Evolutionary conservation across 345 rosid species (phyloP).

Genomic region (Lumnitzera littorea): DNA sequence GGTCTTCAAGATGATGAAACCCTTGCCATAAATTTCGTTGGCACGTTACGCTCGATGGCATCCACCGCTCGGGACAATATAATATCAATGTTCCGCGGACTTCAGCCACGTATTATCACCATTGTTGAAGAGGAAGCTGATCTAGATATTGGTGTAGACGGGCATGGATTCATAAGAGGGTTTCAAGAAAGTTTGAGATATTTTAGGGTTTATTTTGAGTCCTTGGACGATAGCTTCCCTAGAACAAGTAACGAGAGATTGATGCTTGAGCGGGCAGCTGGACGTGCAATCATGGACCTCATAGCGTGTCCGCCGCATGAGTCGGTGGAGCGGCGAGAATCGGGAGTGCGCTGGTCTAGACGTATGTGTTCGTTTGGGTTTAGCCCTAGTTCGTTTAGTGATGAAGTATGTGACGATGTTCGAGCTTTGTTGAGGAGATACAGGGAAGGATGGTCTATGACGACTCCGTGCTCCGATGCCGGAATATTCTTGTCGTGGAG

Average conservation of each 20-base stretch:
- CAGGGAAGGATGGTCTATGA: conserved; percentile 90
- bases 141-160: conserved; percentile 56
- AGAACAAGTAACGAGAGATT: conserved; percentile 74
- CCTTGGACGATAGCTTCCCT: conserved; percentile 70
- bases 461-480: conserved; percentile 41
- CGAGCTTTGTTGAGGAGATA: conserved; percentile 90
- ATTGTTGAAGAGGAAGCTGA: conserved; percentile 94
- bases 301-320: conserved; percentile 64
- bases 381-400: conserved; percentile 45
- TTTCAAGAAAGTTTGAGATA: conserved; percentile 70
- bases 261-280: conserved; percentile 81
- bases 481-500: conserved; percentile 95
- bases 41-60: conserved; percentile 56
- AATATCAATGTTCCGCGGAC: conserved; percentile 43
- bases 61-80: conserved; percentile 46
- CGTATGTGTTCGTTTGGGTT: conserved; percentile 58
- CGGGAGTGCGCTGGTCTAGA: conserved; percentile 68
- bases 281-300: conserved; percentile 67
- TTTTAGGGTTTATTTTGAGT: conserved; percentile 92
- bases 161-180: conserved; percentile 54
- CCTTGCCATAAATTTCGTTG: conserved; percentile 72
- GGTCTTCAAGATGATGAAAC: conserved; percentile 62
- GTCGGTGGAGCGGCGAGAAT: conserved; percentile 73
- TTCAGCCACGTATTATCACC: conserved; percentile 73
- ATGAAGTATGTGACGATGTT: conserved; percentile 84